These are phyloP conservation scores for Penicillium janthinellum DNA, from an alignment of 2,329 filamentous ascomycete species.

Conservation along the genomic window DNA sequence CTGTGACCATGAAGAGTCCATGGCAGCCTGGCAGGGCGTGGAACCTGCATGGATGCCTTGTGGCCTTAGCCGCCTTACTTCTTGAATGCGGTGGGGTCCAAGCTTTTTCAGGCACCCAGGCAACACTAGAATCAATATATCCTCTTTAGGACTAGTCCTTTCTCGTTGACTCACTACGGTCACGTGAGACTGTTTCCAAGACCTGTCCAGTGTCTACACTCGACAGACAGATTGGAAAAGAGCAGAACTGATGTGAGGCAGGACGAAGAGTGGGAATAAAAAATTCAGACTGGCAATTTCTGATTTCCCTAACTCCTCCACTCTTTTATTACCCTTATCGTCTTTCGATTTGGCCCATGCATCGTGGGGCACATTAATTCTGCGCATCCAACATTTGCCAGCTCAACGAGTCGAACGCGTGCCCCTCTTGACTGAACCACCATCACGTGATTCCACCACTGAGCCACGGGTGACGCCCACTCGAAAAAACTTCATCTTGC, in stretches of 20 bases:
- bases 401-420: conserved; percentile 16
- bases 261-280: neutral
- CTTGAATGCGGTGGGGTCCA: neutral
- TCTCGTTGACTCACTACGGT: neutral
- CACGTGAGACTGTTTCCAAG: neutral
- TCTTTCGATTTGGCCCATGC: neutral
- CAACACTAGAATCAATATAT: neutral
- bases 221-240: neutral
- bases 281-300: neutral
- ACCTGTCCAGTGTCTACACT: no score
- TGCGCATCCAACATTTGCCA: neutral
- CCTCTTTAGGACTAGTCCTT: conserved; percentile 5
- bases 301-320: neutral
- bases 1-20: neutral
- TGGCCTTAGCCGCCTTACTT: neutral
- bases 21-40: neutral
- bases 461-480: conserved; percentile 14
- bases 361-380: neutral
- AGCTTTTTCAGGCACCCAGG: neutral
- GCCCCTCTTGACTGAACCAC: conserved; percentile 2
- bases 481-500: conserved; percentile 11
- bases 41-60: neutral
- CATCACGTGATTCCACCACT: conserved; percentile 17
- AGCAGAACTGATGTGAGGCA: neutral
- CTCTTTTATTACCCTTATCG: neutral